phyloP scores from a whole-genome alignment of 768 basidiomycete species.

The Amanita subjunquillea region DNA sequence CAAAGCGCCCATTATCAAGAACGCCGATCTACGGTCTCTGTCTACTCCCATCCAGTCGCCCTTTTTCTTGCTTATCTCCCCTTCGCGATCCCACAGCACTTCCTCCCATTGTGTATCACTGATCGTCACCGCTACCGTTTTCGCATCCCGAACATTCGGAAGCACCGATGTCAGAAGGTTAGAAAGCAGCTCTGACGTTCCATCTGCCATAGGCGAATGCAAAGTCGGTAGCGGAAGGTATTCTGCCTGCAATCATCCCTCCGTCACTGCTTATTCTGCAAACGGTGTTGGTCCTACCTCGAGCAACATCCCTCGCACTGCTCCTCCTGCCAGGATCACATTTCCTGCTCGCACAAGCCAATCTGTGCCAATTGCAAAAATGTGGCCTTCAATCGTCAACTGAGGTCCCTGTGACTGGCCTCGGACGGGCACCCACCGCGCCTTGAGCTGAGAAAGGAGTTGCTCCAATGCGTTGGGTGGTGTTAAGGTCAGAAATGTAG shows the following conservation, averaged over 20 bases:
- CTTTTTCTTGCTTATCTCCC: conserved; percentile 39
- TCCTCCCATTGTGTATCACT: conserved; percentile 77
- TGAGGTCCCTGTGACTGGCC: conserved; percentile 44
- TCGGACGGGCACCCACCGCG: conserved; percentile 65
- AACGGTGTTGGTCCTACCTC: conserved; percentile 37
- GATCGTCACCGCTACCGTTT: conserved; percentile 68
- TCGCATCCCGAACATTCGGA: conserved; percentile 63
- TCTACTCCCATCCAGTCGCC: conserved; percentile 75
- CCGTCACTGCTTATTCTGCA: conserved; percentile 3
- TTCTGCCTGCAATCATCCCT: conserved; percentile 45
- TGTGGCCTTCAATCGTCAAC: conserved; percentile 59
- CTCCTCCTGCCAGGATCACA: conserved; percentile 65
- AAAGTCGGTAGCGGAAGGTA: conserved; percentile 70
- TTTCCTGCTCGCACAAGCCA: conserved; percentile 78
- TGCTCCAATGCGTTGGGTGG: conserved; percentile 73
- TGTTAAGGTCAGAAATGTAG: conserved; percentile 65
- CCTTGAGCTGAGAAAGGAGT: conserved; percentile 60
- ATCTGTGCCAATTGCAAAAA: conserved; percentile 71
- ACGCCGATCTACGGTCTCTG: conserved; percentile 71
- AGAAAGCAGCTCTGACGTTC: conserved; percentile 64
- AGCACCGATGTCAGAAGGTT: conserved; percentile 67
- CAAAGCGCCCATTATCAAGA: conserved; percentile 67
- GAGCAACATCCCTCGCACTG: conserved; percentile 74
- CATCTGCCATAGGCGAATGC: conserved; percentile 51
- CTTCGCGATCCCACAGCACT: conserved; percentile 66